Evolutionary conservation across 768 basidiomycete species (phyloP).

Genomic region (Boletus subparvulus): DNA sequence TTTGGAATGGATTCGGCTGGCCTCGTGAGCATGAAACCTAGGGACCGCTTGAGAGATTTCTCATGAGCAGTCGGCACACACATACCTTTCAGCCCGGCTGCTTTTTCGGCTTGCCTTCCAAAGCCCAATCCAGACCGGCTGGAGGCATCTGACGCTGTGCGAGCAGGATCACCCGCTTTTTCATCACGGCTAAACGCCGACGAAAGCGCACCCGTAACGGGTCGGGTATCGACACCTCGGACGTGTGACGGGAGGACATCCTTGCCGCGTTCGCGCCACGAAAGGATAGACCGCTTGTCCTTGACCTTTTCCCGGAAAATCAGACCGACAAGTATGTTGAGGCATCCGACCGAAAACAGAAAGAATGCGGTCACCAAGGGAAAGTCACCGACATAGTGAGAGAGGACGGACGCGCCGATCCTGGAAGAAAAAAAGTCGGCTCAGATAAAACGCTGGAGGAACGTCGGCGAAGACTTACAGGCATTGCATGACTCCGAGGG

Average conservation of each 20-base stretch:
- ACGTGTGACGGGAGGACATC: conserved; percentile 51
- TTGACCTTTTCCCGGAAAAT: conserved; percentile 73
- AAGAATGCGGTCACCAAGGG: conserved; percentile 86
- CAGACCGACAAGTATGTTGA: conserved; percentile 80
- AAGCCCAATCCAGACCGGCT: conserved; percentile 63
- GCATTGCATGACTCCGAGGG: conserved; percentile 85
- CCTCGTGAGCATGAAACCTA: conserved; percentile 57
- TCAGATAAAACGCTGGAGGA: background rate
- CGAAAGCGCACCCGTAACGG: conserved; percentile 15
- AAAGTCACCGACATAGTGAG: conserved; percentile 79
- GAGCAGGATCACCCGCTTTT: conserved; percentile 2
- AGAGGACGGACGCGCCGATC: conserved; percentile 67
- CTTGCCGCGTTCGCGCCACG: conserved; percentile 61
- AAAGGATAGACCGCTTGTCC: conserved; percentile 60
- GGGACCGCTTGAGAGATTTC: background rate
- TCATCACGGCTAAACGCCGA: conserved; percentile 11
- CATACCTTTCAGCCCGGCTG: conserved; percentile 62
- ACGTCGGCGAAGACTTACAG: conserved; percentile 48
- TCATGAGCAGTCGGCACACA: conserved; percentile 9
- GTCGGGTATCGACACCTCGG: conserved; percentile 23
- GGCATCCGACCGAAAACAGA: conserved; percentile 77
- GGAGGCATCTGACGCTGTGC: conserved; percentile 19
- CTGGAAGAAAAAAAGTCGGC: conserved; percentile 28
- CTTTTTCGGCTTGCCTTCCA: conserved; percentile 78
- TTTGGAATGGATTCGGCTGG: conserved; percentile 59